Percentiles rank a stretch among this genome's conserved stretches.
Conservation (phyloP, 2,329 filamentous ascomycete genomes). For the Cercospora sp. region DNA sequence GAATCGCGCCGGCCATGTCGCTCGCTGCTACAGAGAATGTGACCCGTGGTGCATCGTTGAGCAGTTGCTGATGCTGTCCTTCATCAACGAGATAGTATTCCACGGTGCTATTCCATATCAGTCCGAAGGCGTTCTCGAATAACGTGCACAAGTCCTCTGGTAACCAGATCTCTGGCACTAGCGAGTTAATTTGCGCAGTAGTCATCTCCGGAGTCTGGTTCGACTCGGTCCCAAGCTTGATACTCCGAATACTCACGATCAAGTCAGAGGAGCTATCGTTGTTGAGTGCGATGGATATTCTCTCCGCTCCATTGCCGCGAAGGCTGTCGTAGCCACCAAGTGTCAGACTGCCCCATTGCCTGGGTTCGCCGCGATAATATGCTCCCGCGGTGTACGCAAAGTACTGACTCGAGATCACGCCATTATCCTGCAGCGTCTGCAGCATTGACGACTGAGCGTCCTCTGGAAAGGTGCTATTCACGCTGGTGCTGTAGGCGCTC, state of each 20-base stretch:
- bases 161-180: constrained; percentile 45
- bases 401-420: constrained; percentile 34
- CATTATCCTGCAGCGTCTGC: constrained; percentile 34
- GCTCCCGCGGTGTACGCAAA: constrained; percentile 48
- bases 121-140: constrained; percentile 44
- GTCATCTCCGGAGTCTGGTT: constrained; percentile 41
- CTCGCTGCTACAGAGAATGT: constrained; percentile 36
- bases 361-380: constrained; percentile 1
- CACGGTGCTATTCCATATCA: constrained; percentile 41
- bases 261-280: constrained; percentile 29
- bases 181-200: constrained; percentile 42
- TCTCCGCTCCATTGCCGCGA: constrained; percentile 43
- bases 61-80: constrained; percentile 38
- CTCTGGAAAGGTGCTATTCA: not conserved
- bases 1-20: not conserved
- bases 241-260: constrained; percentile 23
- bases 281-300: constrained; percentile 37
- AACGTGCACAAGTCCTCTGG: constrained; percentile 40
- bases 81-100: constrained; percentile 45
- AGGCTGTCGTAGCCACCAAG: constrained; percentile 47
- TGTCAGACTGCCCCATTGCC: constrained; percentile 25
- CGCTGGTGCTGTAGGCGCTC: constrained; percentile 2
- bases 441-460: not conserved
- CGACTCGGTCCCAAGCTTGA: constrained; percentile 29
- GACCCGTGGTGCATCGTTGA: constrained; percentile 32